These are phyloP conservation scores for Trypanosoma vivax DNA, from an alignment of 208 protist species.

Conservation along the genomic window DNA sequence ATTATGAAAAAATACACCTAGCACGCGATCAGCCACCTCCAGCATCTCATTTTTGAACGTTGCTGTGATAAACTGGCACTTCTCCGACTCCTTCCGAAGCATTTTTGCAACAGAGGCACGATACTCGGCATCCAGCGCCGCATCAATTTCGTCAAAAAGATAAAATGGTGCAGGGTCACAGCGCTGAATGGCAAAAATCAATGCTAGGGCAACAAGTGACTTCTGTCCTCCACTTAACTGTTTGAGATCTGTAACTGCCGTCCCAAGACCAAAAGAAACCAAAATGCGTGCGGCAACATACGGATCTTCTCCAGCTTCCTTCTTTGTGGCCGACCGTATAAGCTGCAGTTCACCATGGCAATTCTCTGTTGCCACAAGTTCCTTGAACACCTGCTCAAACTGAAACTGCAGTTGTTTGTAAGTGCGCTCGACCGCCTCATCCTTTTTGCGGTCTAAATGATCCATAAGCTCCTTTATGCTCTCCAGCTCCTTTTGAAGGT, in stretches of 20 bases:
- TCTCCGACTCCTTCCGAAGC: conserved; percentile 86
- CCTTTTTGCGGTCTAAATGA: conserved; percentile 95
- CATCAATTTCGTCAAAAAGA: conserved; percentile 99
- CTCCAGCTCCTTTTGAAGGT: conserved; percentile 68
- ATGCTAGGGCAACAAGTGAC: conserved; percentile 96
- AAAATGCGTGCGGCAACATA: conserved; percentile 91
- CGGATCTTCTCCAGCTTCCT: conserved; percentile 46
- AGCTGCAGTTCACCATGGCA: conserved; percentile 77
- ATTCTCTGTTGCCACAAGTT: conserved; percentile 92
- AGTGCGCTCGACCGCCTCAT: conserved; percentile 96
- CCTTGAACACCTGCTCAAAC: conserved; percentile 95
- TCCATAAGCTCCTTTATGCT: conserved; percentile 94
- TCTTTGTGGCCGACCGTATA: conserved; percentile 24
- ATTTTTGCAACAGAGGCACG: conserved; percentile 87
- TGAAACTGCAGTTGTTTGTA: conserved; percentile 96
- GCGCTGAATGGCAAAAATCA: conserved; percentile 99
- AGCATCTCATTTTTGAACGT: conserved; percentile 98
- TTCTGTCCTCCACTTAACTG: conserved; percentile 98
- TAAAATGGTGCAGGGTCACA: conserved; percentile 99
- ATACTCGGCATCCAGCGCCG: conserved; percentile 96
- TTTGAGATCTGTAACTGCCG: conserved; percentile 73
- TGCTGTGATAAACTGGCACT: conserved; percentile 97
- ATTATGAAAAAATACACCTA: conserved; percentile 94
- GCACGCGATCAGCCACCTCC: conserved; percentile 88
- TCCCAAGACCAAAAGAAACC: conserved; percentile 84